phyloP scores from a whole-genome alignment of 176 grass and related monocot genomes.

The Phragmites australis region DNA sequence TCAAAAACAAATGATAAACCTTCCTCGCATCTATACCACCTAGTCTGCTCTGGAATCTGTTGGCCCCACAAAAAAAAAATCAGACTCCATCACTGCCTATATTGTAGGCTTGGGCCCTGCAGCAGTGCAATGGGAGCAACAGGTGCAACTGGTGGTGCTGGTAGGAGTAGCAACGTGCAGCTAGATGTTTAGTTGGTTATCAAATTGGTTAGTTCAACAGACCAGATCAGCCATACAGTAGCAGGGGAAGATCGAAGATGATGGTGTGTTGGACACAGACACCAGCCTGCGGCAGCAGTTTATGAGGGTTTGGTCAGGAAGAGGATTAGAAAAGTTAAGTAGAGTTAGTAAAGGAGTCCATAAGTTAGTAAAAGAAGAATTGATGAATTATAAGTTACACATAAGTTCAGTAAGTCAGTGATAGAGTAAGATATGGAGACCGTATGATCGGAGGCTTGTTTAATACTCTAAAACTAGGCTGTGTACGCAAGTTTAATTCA shows the following conservation, averaged over 20 bases:
- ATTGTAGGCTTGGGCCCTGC: not conserved
- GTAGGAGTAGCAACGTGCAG: not conserved
- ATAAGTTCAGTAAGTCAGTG: not conserved
- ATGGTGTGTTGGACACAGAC: not conserved
- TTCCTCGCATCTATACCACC: not conserved
- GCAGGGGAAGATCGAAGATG: not conserved
- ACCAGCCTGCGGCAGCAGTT: not conserved
- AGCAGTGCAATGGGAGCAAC: not conserved
- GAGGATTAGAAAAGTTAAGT: not conserved
- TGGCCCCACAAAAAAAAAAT: not conserved
- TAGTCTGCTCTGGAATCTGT: not conserved
- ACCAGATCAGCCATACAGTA: not conserved
- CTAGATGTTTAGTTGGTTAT: conserved; percentile 1
- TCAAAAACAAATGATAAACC: not conserved
- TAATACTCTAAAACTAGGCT: not conserved
- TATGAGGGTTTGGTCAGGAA: not conserved
- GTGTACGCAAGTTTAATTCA: not conserved
- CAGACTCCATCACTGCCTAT: not conserved
- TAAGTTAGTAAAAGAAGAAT: too few species aligned
- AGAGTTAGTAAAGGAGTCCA: not conserved
- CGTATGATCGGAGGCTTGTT: not conserved
- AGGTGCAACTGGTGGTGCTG: not conserved
- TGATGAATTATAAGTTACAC: not conserved
- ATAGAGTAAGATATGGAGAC: not conserved
- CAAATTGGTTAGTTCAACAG: not conserved